These are phyloP conservation scores for Phytopythium aichiense DNA, from an alignment of 352 stramenopile species.

Conservation along the genomic window DNA sequence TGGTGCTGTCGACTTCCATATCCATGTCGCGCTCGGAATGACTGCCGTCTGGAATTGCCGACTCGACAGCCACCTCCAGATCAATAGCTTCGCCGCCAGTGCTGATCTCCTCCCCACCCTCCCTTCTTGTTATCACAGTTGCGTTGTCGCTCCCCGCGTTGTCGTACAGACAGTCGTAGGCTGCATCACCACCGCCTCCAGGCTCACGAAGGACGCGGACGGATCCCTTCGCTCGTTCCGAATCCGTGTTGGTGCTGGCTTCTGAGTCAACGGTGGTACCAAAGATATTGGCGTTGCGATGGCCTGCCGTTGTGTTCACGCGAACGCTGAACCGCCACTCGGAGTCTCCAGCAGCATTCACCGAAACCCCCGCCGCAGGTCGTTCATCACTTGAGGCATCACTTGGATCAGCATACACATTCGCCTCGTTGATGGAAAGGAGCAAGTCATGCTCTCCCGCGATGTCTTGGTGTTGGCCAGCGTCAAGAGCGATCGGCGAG, in stretches of 20 bases:
- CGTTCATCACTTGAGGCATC: neutral
- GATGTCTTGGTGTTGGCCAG: neutral
- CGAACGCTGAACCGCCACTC: constrained; percentile 16
- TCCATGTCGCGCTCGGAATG: neutral
- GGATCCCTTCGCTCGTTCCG: neutral
- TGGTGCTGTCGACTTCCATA: neutral
- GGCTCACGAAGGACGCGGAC: constrained; percentile 36
- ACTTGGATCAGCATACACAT: neutral
- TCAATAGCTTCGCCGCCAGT: neutral
- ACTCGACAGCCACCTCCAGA: neutral
- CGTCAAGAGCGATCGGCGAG: neutral
- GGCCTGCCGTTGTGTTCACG: constrained; percentile 27
- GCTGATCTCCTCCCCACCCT: neutral
- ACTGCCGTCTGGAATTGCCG: neutral
- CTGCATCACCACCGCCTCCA: constrained; percentile 23
- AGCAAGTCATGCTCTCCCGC: neutral
- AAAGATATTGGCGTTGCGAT: constrained; percentile 18
- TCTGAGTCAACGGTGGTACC: neutral
- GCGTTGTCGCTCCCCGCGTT: neutral
- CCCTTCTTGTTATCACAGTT: neutral
- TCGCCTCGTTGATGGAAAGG: too few relatives aligned
- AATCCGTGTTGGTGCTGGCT: neutral
- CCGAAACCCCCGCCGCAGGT: neutral
- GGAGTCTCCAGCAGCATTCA: neutral
- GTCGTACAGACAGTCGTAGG: constrained; percentile 30